Evolutionary conservation across 495 filamentous ascomycete species (phyloP), one percentile per base, ranked within the genome.

Genomic region (Hypoxylon intermedium): DNA sequence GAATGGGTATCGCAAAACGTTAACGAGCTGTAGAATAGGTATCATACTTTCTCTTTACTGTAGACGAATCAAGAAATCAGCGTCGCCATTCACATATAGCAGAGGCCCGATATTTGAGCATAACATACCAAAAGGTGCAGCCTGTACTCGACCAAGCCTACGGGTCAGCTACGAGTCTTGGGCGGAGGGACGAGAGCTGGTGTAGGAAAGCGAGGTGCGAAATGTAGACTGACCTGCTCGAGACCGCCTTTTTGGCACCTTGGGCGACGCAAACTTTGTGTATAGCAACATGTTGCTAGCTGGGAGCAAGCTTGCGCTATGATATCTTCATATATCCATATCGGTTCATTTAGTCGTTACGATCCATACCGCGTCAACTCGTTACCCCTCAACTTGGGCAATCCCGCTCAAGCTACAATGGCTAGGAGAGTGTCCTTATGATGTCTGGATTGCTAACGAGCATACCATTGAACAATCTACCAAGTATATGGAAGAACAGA

Each of bases 221-320:
- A 18, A 47, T 31, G 21, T 26, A 26, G 30, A 77, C 83, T 76
- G 75, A 87, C 84, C 84, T 63, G 83, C 82, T 78, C 84, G 75
- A 18, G 84, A 86, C 58, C 84, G 77, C 53, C 74, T 76, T 72
- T 87, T 87, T 28, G 84, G 84, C 59, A 76, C 74, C 67, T 85
- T 87, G 28, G 84, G 82, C 59, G 80, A 71, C 45, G 84, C 84
- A 40, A 78, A 67, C 62, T 75, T 76, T 24, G 83, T 83, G 56
- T 85, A 86, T 31, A 87, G 68, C 67, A 87, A 68, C 84, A 86
- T 87, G 36, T 60, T 66, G 57, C 58, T 38, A 60, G 16, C 47
- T 13, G 53, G 23, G 34, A 56, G 18, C 42, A 41, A 46, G 53
- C 26, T 33, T n/a, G 49, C 26, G 19, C 43, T 46, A 21, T 33